Base-by-base conservation (phyloP, 2,329 filamentous ascomycete genomes). In the Sclerotinia spermophila region DNA sequence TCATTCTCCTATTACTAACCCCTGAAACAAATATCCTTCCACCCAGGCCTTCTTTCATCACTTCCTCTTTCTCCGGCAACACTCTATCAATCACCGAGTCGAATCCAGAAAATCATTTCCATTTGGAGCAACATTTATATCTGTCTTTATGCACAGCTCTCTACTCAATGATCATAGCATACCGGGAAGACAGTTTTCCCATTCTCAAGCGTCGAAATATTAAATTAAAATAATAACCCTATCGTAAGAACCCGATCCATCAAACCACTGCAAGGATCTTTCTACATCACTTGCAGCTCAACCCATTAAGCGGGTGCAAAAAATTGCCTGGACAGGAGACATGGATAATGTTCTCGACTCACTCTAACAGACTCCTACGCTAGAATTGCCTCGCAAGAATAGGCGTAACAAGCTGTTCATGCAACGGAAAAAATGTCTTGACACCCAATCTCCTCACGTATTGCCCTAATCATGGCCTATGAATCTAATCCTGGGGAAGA, bases 261-360 rank as follows among this genome's bases (percentile, higher is more conserved):
- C 77, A 30, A 85, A 83, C 71, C 86, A 86, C 67, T 87, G 48
- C 3, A 42, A 60, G 73, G 87, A 87, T 71, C 82, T 83, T 90
- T 89, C 81, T 90, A 86, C 80, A 84, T 84, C 60, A 81, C 90
- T 7, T 88, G 88, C 75, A 87, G 87, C 59, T 82, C 80, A 68
- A 78, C 81, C 21, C 85, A 87, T 80, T 83, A 82, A 48, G 87
- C 87, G 21, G 85, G 86, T 67, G 87, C 87, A 10, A 79, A 79
- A 87, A 73, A 88, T 85, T 7, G 86, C 88, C 38, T 90, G 88
- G 88, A 85, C 87, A 13, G 90, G 87, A 87, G 87, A 85, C 70
- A 86, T 89, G 3, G 84, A 85, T 75, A 85, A 86, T 67, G 82
- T 89, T 73, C 84, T 90, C 65, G 87, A 90, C 77, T 86, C 83